These are phyloP conservation scores for Pseudocercospora macadamiae DNA, from an alignment of 2,329 filamentous ascomycete genomes.

Conservation along the genomic window DNA sequence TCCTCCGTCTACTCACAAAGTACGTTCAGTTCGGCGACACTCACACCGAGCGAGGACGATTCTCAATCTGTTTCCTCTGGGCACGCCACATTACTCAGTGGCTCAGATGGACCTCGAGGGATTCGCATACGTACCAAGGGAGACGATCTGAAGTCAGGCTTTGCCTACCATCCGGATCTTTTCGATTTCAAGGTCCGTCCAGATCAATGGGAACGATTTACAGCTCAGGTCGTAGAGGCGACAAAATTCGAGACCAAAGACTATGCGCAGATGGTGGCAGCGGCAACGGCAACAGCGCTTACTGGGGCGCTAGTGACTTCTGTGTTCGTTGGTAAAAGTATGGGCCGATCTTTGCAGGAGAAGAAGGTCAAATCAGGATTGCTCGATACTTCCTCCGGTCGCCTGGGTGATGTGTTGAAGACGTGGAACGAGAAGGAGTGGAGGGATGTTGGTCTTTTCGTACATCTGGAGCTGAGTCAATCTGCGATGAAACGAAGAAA, in stretches of 20 bases:
- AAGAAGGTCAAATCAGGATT: conserved; percentile 20
- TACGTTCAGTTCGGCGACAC: background rate
- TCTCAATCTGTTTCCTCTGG: background rate
- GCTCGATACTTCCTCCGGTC: conserved; percentile 9
- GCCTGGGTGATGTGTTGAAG: conserved; percentile 14
- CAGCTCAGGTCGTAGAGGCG: conserved; percentile 10
- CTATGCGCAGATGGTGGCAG: conserved; percentile 19
- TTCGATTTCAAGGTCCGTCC: conserved; percentile 21
- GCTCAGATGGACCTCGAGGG: background rate
- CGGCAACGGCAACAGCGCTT: conserved; percentile 15
- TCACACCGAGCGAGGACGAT: background rate
- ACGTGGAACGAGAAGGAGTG: conserved; percentile 20
- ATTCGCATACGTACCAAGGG: conserved; percentile 18
- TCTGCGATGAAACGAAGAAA: conserved; percentile 19
- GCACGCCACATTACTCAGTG: background rate
- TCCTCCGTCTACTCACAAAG: background rate
- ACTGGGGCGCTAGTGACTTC: conserved; percentile 17
- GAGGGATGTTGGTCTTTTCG: conserved; percentile 14
- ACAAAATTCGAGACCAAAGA: conserved; percentile 14
- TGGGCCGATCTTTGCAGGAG: conserved; percentile 20
- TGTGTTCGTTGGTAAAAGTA: conserved; percentile 16
- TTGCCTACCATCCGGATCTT: conserved; percentile 17
- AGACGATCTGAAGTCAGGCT: conserved; percentile 15
- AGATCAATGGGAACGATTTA: conserved; percentile 22
- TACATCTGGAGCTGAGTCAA: conserved; percentile 17